These are phyloP conservation scores for Rhynchosporium graminicola DNA, from an alignment of 2,329 filamentous ascomycete species.

Conservation along the genomic window DNA sequence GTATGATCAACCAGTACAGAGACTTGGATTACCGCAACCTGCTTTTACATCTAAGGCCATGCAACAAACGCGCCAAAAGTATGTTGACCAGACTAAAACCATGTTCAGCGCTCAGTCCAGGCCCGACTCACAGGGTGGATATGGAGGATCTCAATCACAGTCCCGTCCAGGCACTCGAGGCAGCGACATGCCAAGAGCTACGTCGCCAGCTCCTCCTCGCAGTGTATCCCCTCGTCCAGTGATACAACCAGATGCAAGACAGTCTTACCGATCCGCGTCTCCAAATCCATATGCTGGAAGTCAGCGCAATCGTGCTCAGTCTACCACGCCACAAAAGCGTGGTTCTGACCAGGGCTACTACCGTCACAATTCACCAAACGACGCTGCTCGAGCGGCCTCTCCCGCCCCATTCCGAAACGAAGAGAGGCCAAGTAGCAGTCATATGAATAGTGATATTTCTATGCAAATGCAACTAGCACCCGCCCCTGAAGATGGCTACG, in stretches of 20 bases:
- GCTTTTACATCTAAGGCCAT: slow-evolving; percentile 93
- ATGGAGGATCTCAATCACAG: slow-evolving; percentile 43
- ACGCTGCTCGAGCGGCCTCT: slow-evolving; percentile 48
- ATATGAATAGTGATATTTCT: slow-evolving; percentile 53
- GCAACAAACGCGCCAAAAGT: slow-evolving; percentile 92
- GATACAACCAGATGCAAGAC: slow-evolving; percentile 51
- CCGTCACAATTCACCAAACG: slow-evolving; percentile 51
- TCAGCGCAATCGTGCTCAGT: slow-evolving; percentile 37
- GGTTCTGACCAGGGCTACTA: slow-evolving; percentile 54
- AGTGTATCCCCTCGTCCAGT: slow-evolving; percentile 63
- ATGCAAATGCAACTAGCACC: slow-evolving; percentile 69
- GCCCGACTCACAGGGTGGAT: slow-evolving; percentile 38
- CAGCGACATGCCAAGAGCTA: slow-evolving; percentile 57
- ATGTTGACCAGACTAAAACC: slow-evolving; percentile 76
- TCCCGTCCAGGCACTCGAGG: slow-evolving; percentile 62
- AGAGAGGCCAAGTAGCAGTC: slow-evolving; percentile 54
- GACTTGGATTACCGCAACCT: slow-evolving; percentile 84
- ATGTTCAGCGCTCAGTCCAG: slow-evolving; percentile 59
- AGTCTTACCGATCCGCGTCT: slow-evolving; percentile 52
- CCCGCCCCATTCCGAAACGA: slow-evolving; percentile 42
- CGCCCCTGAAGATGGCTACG: slow-evolving; percentile 57
- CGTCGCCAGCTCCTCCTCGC: slow-evolving; percentile 70
- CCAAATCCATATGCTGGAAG: slow-evolving; percentile 62
- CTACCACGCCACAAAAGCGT: slow-evolving; percentile 47
- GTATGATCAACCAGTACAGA: slow-evolving; percentile 74